Evolutionary conservation across 176 grass and related monocot genomes (phyloP), one percentile per base, ranked within the genome.

Genomic region (Avena insularis): DNA sequence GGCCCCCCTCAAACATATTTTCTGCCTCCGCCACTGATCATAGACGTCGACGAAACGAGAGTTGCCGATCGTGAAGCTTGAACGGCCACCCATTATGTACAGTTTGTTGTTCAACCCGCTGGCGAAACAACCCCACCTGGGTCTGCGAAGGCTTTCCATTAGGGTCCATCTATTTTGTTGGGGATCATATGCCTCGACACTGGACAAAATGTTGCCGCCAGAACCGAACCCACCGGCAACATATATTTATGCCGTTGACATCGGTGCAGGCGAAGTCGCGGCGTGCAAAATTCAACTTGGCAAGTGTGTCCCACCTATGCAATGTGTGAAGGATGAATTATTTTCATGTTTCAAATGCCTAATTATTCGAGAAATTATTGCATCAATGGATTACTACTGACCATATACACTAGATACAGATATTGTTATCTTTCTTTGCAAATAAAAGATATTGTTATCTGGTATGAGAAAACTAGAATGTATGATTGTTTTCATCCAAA

Each of bases 1-100:
- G 25, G 25, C 25, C 25, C 25, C 25, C 25, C 25, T 25, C 25
- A 25, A 25, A 25, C 25, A 25, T 25, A 25, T 25, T 25, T 25
- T 25, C 25, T 25, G 25, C 25, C 25, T 25, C 25, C 25, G 25
- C 25, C 25, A 25, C 25, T 25, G 25, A 25, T 25, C 25, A 25
- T 95, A 98, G 12, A 98, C 45, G 47, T 95, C 91, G 1, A 92
- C 12, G 4, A 54, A 89, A 8, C 81, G 91, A 4, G 93, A 87
- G 29, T 95, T 92, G 38, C 95, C 95, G 2, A 93, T 95, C 0
- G 86, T 93, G 83, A 98, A 98, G 88, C 88, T 98, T 3, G 95
- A 98, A 3, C 93, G 88, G 15, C 95, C 95, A 4, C 88, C 93
- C 95, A 98, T 86, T 76, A 95, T 20, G 64, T 92, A 93, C 1